Conservation (phyloP, 2,329 filamentous ascomycete genomes). For the Colletotrichum sublineola region DNA sequence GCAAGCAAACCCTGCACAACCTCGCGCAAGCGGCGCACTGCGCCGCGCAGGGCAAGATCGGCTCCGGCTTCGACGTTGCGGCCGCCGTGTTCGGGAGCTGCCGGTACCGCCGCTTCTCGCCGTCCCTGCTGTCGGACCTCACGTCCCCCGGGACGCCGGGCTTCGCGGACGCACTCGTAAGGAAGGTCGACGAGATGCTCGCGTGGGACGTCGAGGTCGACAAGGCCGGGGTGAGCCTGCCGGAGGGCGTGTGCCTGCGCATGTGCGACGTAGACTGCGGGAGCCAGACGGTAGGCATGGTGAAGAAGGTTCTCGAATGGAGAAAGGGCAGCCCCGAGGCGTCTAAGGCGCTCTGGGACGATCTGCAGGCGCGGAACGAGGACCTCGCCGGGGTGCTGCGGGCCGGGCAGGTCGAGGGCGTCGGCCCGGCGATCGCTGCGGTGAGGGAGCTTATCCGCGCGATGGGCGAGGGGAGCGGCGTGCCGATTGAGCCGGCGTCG, state of each 20-base stretch:
- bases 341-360: conserved; percentile 80
- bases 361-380: conserved; percentile 81
- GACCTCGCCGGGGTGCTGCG: conserved; percentile 75
- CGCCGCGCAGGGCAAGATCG: conserved; percentile 95
- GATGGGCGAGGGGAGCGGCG: conserved; percentile 80
- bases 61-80: conserved; percentile 95
- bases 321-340: conserved; percentile 72
- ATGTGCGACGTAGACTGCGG: conserved; percentile 98
- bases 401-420: conserved; percentile 58
- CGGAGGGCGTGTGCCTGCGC: conserved; percentile 79
- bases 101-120: conserved; percentile 92
- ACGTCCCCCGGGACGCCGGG: conserved; percentile 75
- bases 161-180: conserved; percentile 76
- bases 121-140: conserved; percentile 75
- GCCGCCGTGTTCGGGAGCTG: conserved; percentile 93
- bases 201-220: conserved; percentile 85
- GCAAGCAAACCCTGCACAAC: conserved; percentile 82
- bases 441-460: conserved; percentile 76
- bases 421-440: conserved; percentile 61
- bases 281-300: conserved; percentile 94
- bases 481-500: conserved; percentile 89
- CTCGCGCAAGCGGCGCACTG: conserved; percentile 94
- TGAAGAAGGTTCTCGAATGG: conserved; percentile 91
- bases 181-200: conserved; percentile 72
- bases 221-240: conserved; percentile 78